Conservation (phyloP, 768 basidiomycete genomes). For the Leccinum subtestaceum region DNA sequence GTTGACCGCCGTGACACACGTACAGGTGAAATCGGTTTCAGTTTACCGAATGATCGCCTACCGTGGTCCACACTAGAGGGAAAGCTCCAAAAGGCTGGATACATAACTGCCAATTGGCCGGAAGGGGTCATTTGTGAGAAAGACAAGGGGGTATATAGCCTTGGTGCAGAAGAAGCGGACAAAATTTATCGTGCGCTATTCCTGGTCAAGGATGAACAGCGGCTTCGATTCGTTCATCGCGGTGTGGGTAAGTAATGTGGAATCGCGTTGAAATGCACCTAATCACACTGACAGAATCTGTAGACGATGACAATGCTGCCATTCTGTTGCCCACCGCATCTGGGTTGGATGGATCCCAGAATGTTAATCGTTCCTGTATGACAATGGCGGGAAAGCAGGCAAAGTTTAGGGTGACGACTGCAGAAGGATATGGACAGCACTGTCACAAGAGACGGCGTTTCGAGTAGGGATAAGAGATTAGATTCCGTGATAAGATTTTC, state of each 20-base stretch:
- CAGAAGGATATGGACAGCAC: neutral
- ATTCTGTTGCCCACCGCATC: no score
- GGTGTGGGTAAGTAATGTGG: neutral
- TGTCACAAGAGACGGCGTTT: neutral
- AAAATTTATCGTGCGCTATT: neutral
- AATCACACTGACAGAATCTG: neutral
- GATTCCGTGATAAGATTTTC: neutral
- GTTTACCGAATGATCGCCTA: neutral
- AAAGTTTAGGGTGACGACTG: constrained; percentile 4
- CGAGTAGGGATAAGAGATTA: neutral
- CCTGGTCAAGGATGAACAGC: neutral
- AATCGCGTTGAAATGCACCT: neutral
- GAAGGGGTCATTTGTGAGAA: neutral
- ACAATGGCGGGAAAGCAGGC: neutral
- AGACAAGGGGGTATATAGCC: neutral
- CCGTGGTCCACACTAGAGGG: neutral
- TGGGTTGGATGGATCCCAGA: neutral
- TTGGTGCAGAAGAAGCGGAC: neutral
- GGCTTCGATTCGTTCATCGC: neutral
- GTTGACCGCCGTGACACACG: neutral
- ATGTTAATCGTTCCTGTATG: neutral
- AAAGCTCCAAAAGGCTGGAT: neutral
- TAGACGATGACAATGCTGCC: neutral
- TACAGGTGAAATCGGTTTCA: neutral
- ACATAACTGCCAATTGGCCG: neutral